Percentiles rank a stretch among this genome's conserved stretches.
phyloP scores from a whole-genome alignment of 345 rosid species.

The Microthlaspi erraticum region DNA sequence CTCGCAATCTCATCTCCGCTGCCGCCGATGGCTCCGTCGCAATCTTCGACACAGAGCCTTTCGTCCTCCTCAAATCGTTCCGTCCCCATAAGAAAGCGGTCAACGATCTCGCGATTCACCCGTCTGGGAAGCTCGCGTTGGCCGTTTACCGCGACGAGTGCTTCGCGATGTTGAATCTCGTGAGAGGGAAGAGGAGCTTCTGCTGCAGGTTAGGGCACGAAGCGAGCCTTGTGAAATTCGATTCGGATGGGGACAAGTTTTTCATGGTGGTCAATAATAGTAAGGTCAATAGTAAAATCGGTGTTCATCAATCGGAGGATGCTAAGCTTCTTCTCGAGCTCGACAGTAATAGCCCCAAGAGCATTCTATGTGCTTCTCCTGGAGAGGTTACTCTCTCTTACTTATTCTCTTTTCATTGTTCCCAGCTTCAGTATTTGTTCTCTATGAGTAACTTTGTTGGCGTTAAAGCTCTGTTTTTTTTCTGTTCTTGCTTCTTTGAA shows the following conservation, averaged over 20 bases:
- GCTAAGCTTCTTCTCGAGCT: constrained; percentile 73
- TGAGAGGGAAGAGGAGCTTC: constrained; percentile 87
- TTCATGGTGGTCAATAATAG: constrained; percentile 69
- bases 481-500: background rate
- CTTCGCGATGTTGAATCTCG: constrained; percentile 83
- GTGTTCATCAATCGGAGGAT: constrained; percentile 86
- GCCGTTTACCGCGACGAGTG: constrained; percentile 83
- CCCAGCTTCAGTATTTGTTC: background rate
- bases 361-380: constrained; percentile 79
- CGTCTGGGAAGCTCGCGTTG: constrained; percentile 83
- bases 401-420: background rate
- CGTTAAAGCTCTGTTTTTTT: background rate
- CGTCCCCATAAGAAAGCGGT: constrained; percentile 68
- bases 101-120: constrained; percentile 77
- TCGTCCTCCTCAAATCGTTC: constrained; percentile 73
- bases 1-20: constrained; percentile 86
- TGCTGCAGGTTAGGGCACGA: constrained; percentile 74
- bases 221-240: constrained; percentile 68
- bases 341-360: constrained; percentile 55
- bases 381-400: constrained; percentile 61
- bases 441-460: constrained; percentile 2
- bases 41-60: constrained; percentile 85
- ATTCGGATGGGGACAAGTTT: constrained; percentile 64
- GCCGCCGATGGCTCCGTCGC: constrained; percentile 85
- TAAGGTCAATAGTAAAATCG: constrained; percentile 57